Base-by-base conservation (phyloP, 768 basidiomycete genomes). In the Cytidiella melzeri region DNA sequence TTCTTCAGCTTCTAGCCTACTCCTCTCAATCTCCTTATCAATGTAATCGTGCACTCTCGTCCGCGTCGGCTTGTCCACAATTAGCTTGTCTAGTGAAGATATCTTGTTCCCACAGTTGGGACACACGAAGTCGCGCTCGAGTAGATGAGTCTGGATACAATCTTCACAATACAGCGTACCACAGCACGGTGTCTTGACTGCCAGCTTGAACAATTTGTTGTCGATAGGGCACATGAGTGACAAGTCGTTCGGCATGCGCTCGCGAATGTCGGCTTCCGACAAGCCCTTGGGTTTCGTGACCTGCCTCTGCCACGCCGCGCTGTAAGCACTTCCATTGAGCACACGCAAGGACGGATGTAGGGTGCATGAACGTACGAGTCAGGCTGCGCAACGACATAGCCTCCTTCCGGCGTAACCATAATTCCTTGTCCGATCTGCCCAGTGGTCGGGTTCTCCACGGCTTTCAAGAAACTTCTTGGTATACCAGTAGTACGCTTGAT, bases 401-500 rank as follows among this genome's bases (percentile, higher is more conserved):
- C 92, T 53, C 96, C 96, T 64, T 99, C 96, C 0, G 95, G 93
- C 2, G 95, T 98, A 52, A 99, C 87, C 96, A 99, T 99, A 43
- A 98, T 83, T 18, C 95, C 94, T 58, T 86, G 84, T 5, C 81
- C 79, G 23, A 87, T 68, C 50, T 83, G 81, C 19, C 78, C 83
- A 48, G 70, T 75, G 45, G 77, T 79, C 10, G 92, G 92, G 52
- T 88, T 88, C 48, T 96, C 93, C 23, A 98, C 93, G 0, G 92
- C 86, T 66, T 96, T 96, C 47, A 99, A 72, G 81, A 99, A 98
- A 64, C 91, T 94, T 56, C 94, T 80, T 3, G 96, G 96, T 53
- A 99, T 99, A 67, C 96, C 96, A 9, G 96, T 99, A 3, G 96
- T 98, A 44, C 96, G 79, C 64, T 97, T 97, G 65, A 99, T 94